Conservation (phyloP, 257 asterid genomes). For the Jacaranda mimosifolia region DNA sequence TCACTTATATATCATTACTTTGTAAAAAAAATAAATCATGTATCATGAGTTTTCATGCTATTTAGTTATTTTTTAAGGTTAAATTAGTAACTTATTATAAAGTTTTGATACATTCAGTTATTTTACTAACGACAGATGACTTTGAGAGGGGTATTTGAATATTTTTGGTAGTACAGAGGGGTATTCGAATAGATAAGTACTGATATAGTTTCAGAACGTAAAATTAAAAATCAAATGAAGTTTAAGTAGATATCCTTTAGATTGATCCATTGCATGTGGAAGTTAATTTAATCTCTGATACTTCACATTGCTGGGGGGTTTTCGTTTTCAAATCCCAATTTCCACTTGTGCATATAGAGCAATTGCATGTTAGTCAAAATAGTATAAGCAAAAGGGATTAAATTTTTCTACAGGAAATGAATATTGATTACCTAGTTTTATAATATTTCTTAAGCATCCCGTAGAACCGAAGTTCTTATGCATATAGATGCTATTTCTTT, state of each 20-base stretch:
- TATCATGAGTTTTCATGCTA: too few relatives aligned
- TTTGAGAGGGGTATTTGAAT: too few relatives aligned
- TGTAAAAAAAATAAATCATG: too few relatives aligned
- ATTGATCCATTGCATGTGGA: constrained; percentile 97
- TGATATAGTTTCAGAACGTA: too few relatives aligned
- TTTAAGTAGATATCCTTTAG: constrained; percentile 85
- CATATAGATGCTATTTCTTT: constrained; percentile 13
- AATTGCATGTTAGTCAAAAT: constrained; percentile 35
- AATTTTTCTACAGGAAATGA: not conserved
- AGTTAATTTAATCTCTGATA: constrained; percentile 68
- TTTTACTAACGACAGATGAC: too few relatives aligned
- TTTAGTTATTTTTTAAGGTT: too few relatives aligned
- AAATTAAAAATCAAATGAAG: too few relatives aligned
- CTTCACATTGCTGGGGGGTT: constrained; percentile 87
- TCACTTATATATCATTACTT: too few relatives aligned
- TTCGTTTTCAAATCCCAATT: constrained; percentile 97
- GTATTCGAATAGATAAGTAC: too few relatives aligned
- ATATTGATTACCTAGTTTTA: not conserved
- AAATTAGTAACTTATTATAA: too few relatives aligned
- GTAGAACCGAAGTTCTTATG: not conserved
- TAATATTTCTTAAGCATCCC: not conserved
- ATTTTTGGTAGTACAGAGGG: too few relatives aligned
- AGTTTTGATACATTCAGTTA: too few relatives aligned
- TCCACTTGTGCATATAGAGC: constrained; percentile 61
- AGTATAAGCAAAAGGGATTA: constrained; percentile 19